phyloP scores from a whole-genome alignment of 306 rosid genomes.

The Sesbania bispinosa region DNA sequence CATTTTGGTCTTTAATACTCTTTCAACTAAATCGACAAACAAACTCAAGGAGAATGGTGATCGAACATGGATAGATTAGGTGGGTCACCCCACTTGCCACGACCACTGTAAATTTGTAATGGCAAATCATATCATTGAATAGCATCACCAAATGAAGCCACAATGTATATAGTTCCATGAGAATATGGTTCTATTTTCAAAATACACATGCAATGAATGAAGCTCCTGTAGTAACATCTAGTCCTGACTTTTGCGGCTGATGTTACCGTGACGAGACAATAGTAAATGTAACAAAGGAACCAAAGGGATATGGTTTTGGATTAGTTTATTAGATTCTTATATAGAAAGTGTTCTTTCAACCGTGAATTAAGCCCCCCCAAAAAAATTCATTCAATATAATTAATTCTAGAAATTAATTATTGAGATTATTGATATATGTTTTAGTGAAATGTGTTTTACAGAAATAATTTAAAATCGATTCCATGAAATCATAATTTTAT shows the following conservation, averaged over 20 bases:
- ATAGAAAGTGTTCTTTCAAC: background rate
- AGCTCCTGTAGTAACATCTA: background rate
- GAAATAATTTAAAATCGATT: too few species aligned
- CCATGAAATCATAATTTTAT: too few species aligned
- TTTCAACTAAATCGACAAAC: background rate
- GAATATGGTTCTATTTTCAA: conserved; percentile 32
- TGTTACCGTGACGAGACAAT: background rate
- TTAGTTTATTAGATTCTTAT: background rate
- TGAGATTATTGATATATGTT: too few species aligned
- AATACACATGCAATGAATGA: conserved; percentile 7
- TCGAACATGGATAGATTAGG: background rate
- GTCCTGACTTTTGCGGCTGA: background rate
- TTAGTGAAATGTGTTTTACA: too few species aligned
- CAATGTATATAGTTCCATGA: background rate
- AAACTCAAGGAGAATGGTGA: background rate
- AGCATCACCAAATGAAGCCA: conserved; percentile 19
- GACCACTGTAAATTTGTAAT: conserved; percentile 16
- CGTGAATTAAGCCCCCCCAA: background rate
- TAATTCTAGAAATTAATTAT: too few species aligned
- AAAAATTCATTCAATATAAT: too few species aligned
- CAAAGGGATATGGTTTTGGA: background rate
- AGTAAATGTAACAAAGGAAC: background rate
- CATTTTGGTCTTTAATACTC: background rate
- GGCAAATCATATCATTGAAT: conserved; percentile 22
- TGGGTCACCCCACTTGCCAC: conserved; percentile 20